These are phyloP conservation scores for Puccinia polysora DNA, from an alignment of 1,284 basidiomycete genomes.

Conservation along the genomic window DNA sequence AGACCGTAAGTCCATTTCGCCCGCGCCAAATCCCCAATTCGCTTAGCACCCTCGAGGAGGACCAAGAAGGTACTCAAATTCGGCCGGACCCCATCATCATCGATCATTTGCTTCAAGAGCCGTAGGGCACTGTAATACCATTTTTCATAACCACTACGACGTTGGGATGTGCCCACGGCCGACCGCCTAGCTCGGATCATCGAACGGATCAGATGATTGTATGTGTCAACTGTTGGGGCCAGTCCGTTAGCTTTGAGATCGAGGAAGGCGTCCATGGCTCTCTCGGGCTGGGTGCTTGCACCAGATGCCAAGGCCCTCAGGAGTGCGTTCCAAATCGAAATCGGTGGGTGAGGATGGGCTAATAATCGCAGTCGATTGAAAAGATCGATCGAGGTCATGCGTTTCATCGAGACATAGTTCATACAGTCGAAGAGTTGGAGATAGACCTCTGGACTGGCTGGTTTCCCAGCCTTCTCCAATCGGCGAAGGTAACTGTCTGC, in stretches of 20 bases:
- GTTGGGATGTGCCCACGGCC: conserved; percentile 20
- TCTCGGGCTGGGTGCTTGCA: conserved; percentile 41
- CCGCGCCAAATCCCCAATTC: conserved; percentile 32
- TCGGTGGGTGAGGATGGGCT: conserved; percentile 41
- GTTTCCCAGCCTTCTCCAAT: conserved; percentile 32
- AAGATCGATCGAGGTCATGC: conserved; percentile 33
- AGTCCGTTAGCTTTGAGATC: conserved; percentile 26
- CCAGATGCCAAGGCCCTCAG: conserved; percentile 38
- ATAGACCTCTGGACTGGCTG: conserved; percentile 30
- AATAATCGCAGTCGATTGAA: conserved; percentile 38
- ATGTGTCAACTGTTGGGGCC: conserved; percentile 35
- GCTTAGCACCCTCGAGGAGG: conserved; percentile 40
- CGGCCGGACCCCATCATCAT: conserved; percentile 36
- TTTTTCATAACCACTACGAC: conserved; percentile 33
- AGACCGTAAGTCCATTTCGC: conserved; percentile 43
- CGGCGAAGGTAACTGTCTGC: conserved; percentile 28
- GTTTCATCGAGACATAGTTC: conserved; percentile 24
- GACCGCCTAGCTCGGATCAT: conserved; percentile 40
- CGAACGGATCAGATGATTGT: conserved; percentile 42
- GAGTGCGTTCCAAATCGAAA: conserved; percentile 43
- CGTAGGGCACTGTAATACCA: conserved; percentile 40
- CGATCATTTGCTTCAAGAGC: conserved; percentile 39
- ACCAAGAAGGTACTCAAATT: conserved; percentile 37
- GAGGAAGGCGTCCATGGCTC: conserved; percentile 34
- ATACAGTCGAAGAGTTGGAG: conserved; percentile 43